Conservation (phyloP, 2,329 filamentous ascomycete species). For the Calonectria crousiana region DNA sequence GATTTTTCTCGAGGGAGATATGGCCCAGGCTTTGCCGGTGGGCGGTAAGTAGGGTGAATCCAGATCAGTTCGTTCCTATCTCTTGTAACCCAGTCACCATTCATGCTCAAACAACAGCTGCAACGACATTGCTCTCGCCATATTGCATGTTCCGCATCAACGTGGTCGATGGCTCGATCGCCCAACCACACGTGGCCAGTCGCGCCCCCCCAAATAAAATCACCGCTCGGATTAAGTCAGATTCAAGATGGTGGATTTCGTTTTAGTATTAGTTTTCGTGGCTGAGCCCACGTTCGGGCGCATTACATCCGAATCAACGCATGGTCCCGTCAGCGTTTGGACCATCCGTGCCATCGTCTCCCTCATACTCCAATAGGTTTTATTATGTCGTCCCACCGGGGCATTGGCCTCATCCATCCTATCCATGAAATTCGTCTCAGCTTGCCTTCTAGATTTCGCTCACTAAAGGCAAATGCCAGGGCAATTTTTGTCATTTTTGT, state of each 20-base stretch:
- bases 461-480: background rate
- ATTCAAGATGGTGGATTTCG: background rate
- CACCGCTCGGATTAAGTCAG: background rate
- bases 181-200: background rate
- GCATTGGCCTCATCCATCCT: background rate
- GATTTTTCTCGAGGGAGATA: too few relatives aligned
- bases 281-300: background rate
- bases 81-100: too few relatives aligned
- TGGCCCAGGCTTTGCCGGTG: too few relatives aligned
- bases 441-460: background rate
- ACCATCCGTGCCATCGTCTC: background rate
- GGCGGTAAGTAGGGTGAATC: too few relatives aligned
- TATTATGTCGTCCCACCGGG: background rate
- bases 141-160: too few relatives aligned
- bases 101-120: too few relatives aligned
- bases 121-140: too few relatives aligned
- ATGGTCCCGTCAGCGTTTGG: background rate
- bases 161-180: too few relatives aligned
- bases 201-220: background rate
- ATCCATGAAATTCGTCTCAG: background rate
- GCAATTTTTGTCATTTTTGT: background rate
- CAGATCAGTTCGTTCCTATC: too few relatives aligned
- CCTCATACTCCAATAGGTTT: background rate
- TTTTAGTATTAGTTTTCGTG: background rate
- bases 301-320: background rate